Base-by-base conservation (phyloP, 805 yeast species). In the Saturnispora ahearnii region DNA sequence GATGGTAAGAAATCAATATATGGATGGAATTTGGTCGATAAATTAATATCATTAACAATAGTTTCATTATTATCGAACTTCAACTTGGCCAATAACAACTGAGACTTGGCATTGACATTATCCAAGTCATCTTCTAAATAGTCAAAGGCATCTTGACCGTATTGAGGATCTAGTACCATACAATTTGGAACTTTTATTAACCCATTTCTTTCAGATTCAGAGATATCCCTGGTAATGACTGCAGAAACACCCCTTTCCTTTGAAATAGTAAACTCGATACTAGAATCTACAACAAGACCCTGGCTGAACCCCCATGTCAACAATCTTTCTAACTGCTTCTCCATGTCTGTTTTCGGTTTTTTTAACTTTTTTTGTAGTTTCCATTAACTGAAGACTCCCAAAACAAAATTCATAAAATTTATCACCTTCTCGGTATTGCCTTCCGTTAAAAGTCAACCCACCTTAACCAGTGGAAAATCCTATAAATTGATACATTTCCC, bases 1-100 rank as follows among this genome's bases (percentile, higher is more conserved):
- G 47, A 33, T 2, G 87, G 84, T 18, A 82, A 62, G 12, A 68
- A 59, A 38, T 73, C 65, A 36, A 82, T 60, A 55, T 81, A 82
- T 3, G 80, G 75, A 28, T 53, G 43, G 33, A 56, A 63, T 24
- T 65, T 63, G 30, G 51, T 46, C 47, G 66, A 70, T 26, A 65
- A 53, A 7, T 54, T 52, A 18, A 26, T 36, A 10, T 47, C 55
- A 3, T 46, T 46, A 12, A 44, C 29, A 10, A 62, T 51, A 3
- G 61, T 57, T 11, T 42, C 33, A 2, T 57, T 49, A 8, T 49
- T 21, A 44, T 64, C 70, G 51, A 71, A 75, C 52, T 66, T 75
- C 49, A 75, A 57, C 48, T 71, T 70, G 1, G 77, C 69, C 6
- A 76, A 48, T 12, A 70, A 61, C 2, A 76, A 55, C 47, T 72